These are phyloP conservation scores for Aspergillus fischeri DNA, from an alignment of 2,329 filamentous ascomycete genomes.

Conservation along the genomic window DNA sequence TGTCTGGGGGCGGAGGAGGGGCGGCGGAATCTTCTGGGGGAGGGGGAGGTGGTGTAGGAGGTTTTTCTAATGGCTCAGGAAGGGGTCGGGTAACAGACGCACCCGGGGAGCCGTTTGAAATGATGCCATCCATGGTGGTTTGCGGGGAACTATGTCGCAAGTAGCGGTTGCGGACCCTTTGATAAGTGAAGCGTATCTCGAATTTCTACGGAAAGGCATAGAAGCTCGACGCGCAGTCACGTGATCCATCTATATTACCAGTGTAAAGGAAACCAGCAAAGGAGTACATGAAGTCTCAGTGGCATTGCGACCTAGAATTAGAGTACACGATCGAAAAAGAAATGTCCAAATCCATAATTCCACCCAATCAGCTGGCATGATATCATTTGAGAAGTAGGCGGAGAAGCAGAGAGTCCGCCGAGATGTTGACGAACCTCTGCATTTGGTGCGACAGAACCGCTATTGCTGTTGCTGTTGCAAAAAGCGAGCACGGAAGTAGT, in stretches of 20 bases:
- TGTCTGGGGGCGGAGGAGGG: conserved; percentile 41
- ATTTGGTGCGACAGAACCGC: conserved; percentile 21
- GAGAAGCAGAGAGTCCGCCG: conserved; percentile 6
- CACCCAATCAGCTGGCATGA: conserved; percentile 20
- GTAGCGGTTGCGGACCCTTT: neutral
- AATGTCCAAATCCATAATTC: conserved; percentile 21
- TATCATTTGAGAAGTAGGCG: conserved; percentile 13
- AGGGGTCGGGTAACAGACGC: conserved; percentile 30
- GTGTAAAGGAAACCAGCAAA: neutral
- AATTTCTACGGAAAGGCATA: conserved; percentile 26
- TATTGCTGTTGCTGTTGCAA: conserved; percentile 21
- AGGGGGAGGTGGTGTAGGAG: conserved; percentile 39
- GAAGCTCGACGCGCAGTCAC: conserved; percentile 20
- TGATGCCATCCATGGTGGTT: conserved; percentile 31
- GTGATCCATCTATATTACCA: conserved; percentile 13
- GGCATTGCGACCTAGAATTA: conserved; percentile 20
- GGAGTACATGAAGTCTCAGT: conserved; percentile 3
- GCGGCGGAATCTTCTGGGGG: conserved; percentile 33
- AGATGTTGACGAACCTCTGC: neutral
- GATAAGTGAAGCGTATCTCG: conserved; percentile 11
- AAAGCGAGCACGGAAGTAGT: conserved; percentile 3
- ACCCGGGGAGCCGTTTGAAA: conserved; percentile 24
- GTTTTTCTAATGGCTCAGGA: conserved; percentile 33
- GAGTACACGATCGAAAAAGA: conserved; percentile 25
- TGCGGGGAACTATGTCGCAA: neutral